Base-by-base conservation (phyloP, 73 alveolate species). In the Halteria grandinella region DNA sequence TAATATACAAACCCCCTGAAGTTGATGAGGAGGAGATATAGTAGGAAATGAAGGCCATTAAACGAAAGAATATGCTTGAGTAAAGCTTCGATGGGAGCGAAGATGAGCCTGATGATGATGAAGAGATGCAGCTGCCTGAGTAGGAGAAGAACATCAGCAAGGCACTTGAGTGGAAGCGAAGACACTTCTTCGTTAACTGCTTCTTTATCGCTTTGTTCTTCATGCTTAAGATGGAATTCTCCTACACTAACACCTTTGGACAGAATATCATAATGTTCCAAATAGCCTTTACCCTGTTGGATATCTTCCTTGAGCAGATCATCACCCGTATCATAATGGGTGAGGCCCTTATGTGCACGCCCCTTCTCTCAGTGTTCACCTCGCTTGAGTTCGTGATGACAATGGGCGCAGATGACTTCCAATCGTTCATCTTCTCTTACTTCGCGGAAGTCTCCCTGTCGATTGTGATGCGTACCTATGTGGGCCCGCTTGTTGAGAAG, bases 321-420 rank as follows among this genome's bases (percentile, higher is more conserved):
- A 72, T 88, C 17, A 59, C 62, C 54, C 60, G 95, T 57, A 40
- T 83, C 8, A 55, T 88, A 25, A 70, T 88, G 86, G 52, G 79
- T 1, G 95, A 88, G 55, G 89, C 93, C 0, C 75, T 83, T 0
- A 77, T 83, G 17, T 79, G 69, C 1, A 39, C 89, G 10, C 95
- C 95, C 0, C 14, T 88, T 4, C 74, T 83, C 15, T 48, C 18
- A 12, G 15, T 48, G 18, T 48, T 48, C 18, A 48, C 18, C 7
- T 12, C 10, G 11, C 7, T 12, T 57, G 87, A 72, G 33, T 69
- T 81, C 48, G 57, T 87, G 1, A 57, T 82, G 87, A 87, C 90
- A 1, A 70, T 87, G 90, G 95, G 91, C 14, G 87, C 92, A 24
- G 75, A 72, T 32, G 89, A 83, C 37, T 87, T 87, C 75, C 59